Percentiles rank a stretch among this genome's conserved stretches.
Conservation (phyloP, 2,329 filamentous ascomycete species). For the Aureobasidium lini region DNA sequence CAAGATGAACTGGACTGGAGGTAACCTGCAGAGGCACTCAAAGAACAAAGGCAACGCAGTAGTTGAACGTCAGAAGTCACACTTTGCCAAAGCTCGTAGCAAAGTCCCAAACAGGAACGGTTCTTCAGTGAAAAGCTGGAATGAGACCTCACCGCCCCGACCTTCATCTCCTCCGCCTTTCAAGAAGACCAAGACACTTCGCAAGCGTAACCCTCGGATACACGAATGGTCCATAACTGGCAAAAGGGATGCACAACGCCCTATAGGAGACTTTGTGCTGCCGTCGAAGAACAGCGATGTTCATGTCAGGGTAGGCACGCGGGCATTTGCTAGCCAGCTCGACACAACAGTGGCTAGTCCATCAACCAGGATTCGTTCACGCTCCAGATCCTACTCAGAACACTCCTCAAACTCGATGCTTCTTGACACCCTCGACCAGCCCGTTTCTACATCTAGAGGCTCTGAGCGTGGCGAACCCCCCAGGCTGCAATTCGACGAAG, state of each 20-base stretch:
- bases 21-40: conserved; percentile 31
- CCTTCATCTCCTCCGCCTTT: background rate
- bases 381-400: background rate
- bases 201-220: background rate
- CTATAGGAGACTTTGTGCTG: background rate
- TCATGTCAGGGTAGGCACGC: conserved; percentile 25
- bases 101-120: conserved; percentile 23
- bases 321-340: conserved; percentile 25
- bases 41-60: conserved; percentile 30
- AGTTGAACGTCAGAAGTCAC: conserved; percentile 36
- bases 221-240: background rate
- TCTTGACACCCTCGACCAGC: background rate
- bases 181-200: background rate
- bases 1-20: conserved; percentile 45
- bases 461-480: background rate
- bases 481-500: background rate
- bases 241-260: background rate
- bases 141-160: background rate
- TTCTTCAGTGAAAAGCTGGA: background rate
- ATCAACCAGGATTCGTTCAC: background rate
- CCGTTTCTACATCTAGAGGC: too few relatives aligned
- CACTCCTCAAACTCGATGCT: conserved; percentile 6
- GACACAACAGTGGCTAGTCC: conserved; percentile 13
- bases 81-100: conserved; percentile 37
- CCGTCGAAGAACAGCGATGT: conserved; percentile 17